A percentile compares a stretch with the other conserved stretches of the same genome.
Evolutionary conservation across 768 basidiomycete genomes (phyloP).

Genomic region (Jaapia argillacea): DNA sequence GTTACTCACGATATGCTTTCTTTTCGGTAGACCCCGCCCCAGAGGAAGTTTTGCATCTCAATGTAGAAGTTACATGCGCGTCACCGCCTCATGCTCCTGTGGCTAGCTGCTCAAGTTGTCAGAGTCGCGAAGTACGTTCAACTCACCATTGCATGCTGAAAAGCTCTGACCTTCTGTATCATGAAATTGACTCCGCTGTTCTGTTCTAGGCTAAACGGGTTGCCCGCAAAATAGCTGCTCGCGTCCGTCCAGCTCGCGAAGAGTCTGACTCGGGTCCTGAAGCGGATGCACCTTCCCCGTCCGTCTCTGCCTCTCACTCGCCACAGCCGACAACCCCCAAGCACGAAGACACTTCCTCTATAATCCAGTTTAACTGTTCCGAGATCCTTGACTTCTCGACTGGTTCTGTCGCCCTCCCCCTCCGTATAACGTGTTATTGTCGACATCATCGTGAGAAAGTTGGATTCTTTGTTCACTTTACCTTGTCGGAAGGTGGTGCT

Average conservation of each 20-base stretch:
- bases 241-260: slow-evolving; percentile 67
- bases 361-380: slow-evolving; percentile 93
- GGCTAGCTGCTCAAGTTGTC: slow-evolving; percentile 80
- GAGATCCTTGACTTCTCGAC: slow-evolving; percentile 82
- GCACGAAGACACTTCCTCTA: slow-evolving; percentile 65
- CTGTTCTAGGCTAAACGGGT: slow-evolving; percentile 69
- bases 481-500: slow-evolving; percentile 65
- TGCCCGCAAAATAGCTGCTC: slow-evolving; percentile 79
- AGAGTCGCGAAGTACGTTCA: slow-evolving; percentile 75
- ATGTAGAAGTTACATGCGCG: slow-evolving; percentile 70
- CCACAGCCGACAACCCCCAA: slow-evolving; percentile 26
- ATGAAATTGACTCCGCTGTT: slow-evolving; percentile 7
- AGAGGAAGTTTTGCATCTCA: slow-evolving; percentile 63
- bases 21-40: slow-evolving; percentile 44
- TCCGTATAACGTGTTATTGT: slow-evolving; percentile 96
- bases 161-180: slow-evolving; percentile 4
- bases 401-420: slow-evolving; percentile 83
- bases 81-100: slow-evolving; percentile 71
- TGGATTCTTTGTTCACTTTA: slow-evolving; percentile 87
- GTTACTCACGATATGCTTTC: not conserved
- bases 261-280: slow-evolving; percentile 65
- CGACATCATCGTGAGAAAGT: slow-evolving; percentile 96
- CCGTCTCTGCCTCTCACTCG: too few relatives aligned
- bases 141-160: too few relatives aligned
- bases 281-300: too few relatives aligned